Conservation (phyloP, 2,329 filamentous ascomycete genomes). For the Xylariaceae sp. region DNA sequence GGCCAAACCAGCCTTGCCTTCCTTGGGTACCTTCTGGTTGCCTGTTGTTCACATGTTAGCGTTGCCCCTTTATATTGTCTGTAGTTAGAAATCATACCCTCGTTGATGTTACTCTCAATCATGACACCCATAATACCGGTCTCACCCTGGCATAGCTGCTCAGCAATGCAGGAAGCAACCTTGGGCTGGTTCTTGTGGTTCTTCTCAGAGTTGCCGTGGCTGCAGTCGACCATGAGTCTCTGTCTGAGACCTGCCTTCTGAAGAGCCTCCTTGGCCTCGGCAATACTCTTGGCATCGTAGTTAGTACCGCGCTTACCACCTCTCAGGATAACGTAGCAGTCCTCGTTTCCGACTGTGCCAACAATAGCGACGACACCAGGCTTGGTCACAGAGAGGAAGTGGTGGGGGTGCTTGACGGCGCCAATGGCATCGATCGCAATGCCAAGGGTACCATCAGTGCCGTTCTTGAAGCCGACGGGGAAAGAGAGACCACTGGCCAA, state of each 20-base stretch:
- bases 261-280: conserved; percentile 74
- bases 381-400: conserved; percentile 97
- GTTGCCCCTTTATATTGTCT: conserved; percentile 18
- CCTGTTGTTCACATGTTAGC: conserved; percentile 43
- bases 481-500: conserved; percentile 90
- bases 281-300: conserved; percentile 80
- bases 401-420: conserved; percentile 84
- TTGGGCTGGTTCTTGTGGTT: conserved; percentile 96
- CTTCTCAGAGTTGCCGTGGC: conserved; percentile 93
- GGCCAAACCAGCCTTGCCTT: conserved; percentile 79
- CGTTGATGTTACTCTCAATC: conserved; percentile 97
- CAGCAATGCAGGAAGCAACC: conserved; percentile 74
- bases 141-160: conserved; percentile 82
- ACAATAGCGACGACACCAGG: conserved; percentile 93
- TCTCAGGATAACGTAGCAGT: conserved; percentile 93
- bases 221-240: conserved; percentile 95
- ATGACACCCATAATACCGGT: conserved; percentile 91
- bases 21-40: conserved; percentile 83
- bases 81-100: conserved; percentile 54
- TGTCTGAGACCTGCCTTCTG: conserved; percentile 66
- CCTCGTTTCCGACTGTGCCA: conserved; percentile 88
- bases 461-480: conserved; percentile 99
- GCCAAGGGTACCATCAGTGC: conserved; percentile 82
- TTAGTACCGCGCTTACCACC: conserved; percentile 93
- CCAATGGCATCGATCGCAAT: conserved; percentile 96